A percentile compares a stretch with the other conserved stretches of the same genome.
phyloP scores from a whole-genome alignment of 129 eudicot species.

The Artemisia tridentata region DNA sequence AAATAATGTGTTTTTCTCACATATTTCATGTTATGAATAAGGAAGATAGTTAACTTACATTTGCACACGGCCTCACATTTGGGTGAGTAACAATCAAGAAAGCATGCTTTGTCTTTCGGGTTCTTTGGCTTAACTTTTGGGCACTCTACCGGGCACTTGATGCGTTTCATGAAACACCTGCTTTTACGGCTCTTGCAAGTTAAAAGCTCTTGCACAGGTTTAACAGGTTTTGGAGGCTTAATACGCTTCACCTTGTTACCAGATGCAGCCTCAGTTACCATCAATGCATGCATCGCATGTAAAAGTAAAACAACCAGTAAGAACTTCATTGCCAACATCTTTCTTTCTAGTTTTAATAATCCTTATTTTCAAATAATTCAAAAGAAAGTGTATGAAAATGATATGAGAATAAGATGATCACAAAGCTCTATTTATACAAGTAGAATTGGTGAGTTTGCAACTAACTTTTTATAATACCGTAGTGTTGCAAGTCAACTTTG shows the following conservation, averaged over 20 bases:
- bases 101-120: constrained; percentile 41
- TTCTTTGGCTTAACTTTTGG: constrained; percentile 40
- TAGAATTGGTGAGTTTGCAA: constrained; percentile 24
- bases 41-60: constrained; percentile 30
- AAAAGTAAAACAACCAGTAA: constrained; percentile 24
- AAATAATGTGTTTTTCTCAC: not conserved
- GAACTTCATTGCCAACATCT: constrained; percentile 25
- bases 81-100: constrained; percentile 50
- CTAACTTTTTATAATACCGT: constrained; percentile 13
- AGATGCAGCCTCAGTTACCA: constrained; percentile 35
- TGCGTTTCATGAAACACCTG: constrained; percentile 40
- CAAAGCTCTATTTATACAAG: constrained; percentile 23
- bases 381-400: constrained; percentile 10
- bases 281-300: constrained; percentile 11
- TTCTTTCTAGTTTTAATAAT: not conserved
- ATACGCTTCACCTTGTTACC: constrained; percentile 22
- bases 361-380: not conserved
- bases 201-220: constrained; percentile 27
- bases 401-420: constrained; percentile 4
- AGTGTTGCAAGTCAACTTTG: constrained; percentile 20
- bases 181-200: constrained; percentile 36
- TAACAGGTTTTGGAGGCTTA: constrained; percentile 29
- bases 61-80: constrained; percentile 48
- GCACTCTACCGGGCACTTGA: constrained; percentile 44
- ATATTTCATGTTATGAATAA: not conserved